Percentiles rank a stretch among this genome's conserved stretches.
phyloP scores from a whole-genome alignment of 164 flowering plant genomes.

The Vitis cinerea region DNA sequence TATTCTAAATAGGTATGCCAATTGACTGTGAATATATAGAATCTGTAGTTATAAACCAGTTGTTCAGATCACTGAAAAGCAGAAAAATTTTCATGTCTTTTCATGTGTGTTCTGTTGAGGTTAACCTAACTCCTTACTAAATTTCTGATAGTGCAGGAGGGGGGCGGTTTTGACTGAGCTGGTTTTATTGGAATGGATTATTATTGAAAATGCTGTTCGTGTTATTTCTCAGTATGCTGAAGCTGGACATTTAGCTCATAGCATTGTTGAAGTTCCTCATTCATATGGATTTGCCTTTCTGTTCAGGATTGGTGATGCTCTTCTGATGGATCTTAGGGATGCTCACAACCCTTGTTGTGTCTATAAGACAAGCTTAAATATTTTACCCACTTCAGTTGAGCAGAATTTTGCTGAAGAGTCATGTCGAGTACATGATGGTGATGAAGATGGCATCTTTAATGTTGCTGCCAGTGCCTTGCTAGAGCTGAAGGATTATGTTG shows the following conservation, averaged over 20 bases:
- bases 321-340: constrained; percentile 88
- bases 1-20: constrained; percentile 65
- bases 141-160: constrained; percentile 41
- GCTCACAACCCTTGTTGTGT: constrained; percentile 62
- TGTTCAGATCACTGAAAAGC: too few species aligned
- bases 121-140: not conserved
- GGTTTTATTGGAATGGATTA: constrained; percentile 66
- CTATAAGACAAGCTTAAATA: constrained; percentile 44
- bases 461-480: constrained; percentile 92
- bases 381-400: constrained; percentile 43
- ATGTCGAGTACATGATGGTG: constrained; percentile 56
- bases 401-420: constrained; percentile 48
- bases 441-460: constrained; percentile 79
- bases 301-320: constrained; percentile 81
- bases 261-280: constrained; percentile 80
- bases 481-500: constrained; percentile 59
- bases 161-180: constrained; percentile 63
- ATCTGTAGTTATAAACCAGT: too few species aligned
- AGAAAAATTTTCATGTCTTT: not conserved
- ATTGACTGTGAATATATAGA: not conserved
- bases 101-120: not conserved
- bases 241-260: constrained; percentile 67
- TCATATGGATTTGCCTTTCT: constrained; percentile 70
- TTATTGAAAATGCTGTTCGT: constrained; percentile 37
- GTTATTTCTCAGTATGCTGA: constrained; percentile 63